A percentile compares a stretch with the other conserved stretches of the same genome.
phyloP scores from a whole-genome alignment of 345 rosid species.

The Raphanus raphanistrum region DNA sequence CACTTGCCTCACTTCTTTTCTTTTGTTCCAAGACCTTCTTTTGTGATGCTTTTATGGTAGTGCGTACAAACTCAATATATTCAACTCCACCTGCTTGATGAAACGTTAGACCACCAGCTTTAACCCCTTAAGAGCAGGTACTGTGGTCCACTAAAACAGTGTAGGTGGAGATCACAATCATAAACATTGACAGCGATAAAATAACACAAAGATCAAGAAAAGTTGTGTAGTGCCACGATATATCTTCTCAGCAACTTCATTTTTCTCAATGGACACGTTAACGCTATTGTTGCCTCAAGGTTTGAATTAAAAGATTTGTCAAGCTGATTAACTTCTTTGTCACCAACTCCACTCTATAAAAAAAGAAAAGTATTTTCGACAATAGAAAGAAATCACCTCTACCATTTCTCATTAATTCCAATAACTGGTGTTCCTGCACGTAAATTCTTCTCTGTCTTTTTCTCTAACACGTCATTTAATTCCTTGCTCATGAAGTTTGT shows the following conservation, averaged over 20 bases:
- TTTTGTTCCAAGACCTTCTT: no score
- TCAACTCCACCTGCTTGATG: no score
- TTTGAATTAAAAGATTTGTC: no score
- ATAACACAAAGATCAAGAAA: slow-evolving; percentile 84
- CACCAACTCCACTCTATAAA: slow-evolving; percentile 15
- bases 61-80: no score
- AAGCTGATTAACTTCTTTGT: no score
- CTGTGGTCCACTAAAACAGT: slow-evolving; percentile 80
- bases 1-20: no score
- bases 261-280: no score
- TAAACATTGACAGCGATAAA: slow-evolving; percentile 48
- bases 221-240: slow-evolving; percentile 27
- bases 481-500: not conserved
- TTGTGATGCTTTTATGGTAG: no score
- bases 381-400: not conserved
- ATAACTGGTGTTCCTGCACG: not conserved
- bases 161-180: slow-evolving; percentile 66
- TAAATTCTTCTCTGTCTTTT: not conserved
- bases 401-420: not conserved
- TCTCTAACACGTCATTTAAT: not conserved
- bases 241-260: no score
- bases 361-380: not conserved
- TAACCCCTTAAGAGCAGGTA: slow-evolving; percentile 29
- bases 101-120: slow-evolving; percentile 21
- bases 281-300: no score